Evolutionary conservation across 495 filamentous ascomycete genomes (phyloP), one percentile per base, ranked within the genome.

Genomic region (Hyaloscypha hepaticicola): DNA sequence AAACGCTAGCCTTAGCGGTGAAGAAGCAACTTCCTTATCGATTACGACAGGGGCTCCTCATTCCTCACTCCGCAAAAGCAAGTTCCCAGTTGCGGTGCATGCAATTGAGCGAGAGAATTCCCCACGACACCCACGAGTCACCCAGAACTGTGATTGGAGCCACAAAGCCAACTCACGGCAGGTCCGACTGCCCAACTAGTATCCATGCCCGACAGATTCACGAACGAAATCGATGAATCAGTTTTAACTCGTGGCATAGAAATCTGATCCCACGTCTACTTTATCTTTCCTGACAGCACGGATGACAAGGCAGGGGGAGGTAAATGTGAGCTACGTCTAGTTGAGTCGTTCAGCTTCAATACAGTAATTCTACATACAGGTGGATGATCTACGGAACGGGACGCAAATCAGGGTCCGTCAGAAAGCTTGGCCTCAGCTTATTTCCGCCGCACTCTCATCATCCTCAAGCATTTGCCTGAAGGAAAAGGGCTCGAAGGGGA

Each of bases 401-500:
- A 68, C 55, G 61, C 38, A 53, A 60, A 64, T 33, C 25, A 51
- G 41, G 31, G 41, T 25, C 34, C 29, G 26, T 22, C 24, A 28
- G 22, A 48, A 57, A 34, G 59, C 50, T 21, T 61, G 31, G 5
- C 59, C 21, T 62, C 62, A 71, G 12, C 41, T 61, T 26, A 69
- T 66, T n/a, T 71, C 66, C 1, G 69, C 69, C 21, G 64, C 61
- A 0, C 55, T 77, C 64, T 84, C 83, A 56, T 94, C 90, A 74
- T 97, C 92, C 75, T 99, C 95, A 62, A 99, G 76, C 67, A 97
- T 76, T 22, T 85, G 80, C 79, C 88, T 87, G 74, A 98, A 98
- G 72, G 89, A 93, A 76, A 99, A 98, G 9, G 95, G 95, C 70
- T 89, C 80, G 78, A 99, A 98, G 41, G 93, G 81, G 73, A 95